Percentiles rank a stretch among this genome's conserved stretches.
phyloP scores from a whole-genome alignment of 768 basidiomycete genomes.

The Rhodotorula kratochvilovae region DNA sequence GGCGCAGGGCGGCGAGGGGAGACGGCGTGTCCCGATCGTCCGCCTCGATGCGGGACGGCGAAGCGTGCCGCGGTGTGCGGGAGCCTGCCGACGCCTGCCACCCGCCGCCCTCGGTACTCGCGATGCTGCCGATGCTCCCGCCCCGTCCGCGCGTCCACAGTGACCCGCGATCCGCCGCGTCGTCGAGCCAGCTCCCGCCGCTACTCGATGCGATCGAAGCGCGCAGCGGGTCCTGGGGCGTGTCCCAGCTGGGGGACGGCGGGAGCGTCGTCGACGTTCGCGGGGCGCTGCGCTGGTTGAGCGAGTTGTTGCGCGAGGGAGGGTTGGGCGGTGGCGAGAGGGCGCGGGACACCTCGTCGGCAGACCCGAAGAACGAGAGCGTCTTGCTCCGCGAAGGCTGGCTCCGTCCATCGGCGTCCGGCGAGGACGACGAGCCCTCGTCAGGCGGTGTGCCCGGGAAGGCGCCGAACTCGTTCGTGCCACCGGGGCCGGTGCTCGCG shows the following conservation, averaged over 20 bases:
- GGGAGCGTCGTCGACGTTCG: background rate
- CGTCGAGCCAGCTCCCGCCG: conserved; percentile 20
- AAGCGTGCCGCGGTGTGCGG: background rate
- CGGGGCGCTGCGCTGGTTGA: background rate
- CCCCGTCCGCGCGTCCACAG: conserved; percentile 5
- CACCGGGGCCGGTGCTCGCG: background rate
- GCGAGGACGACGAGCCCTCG: too few species aligned
- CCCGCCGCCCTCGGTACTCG: background rate
- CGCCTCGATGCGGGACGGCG: background rate
- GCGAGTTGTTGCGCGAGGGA: conserved; percentile 16
- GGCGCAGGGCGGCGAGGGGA: background rate
- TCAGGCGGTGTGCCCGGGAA: background rate
- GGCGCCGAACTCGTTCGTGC: background rate
- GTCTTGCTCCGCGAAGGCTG: conserved; percentile 27
- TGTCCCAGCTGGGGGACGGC: background rate
- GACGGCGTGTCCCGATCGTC: background rate
- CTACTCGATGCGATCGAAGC: background rate
- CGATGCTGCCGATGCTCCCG: conserved; percentile 1
- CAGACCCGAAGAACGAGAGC: conserved; percentile 29
- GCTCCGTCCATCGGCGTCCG: background rate
- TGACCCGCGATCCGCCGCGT: background rate
- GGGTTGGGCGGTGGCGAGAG: conserved; percentile 34
- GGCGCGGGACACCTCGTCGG: background rate
- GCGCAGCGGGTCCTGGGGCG: background rate
- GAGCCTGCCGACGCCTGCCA: background rate